Evolutionary conservation across 2,329 filamentous ascomycete species (phyloP), one percentile per base, ranked within the genome.

Genomic region (Fonsecaea pugnacius): DNA sequence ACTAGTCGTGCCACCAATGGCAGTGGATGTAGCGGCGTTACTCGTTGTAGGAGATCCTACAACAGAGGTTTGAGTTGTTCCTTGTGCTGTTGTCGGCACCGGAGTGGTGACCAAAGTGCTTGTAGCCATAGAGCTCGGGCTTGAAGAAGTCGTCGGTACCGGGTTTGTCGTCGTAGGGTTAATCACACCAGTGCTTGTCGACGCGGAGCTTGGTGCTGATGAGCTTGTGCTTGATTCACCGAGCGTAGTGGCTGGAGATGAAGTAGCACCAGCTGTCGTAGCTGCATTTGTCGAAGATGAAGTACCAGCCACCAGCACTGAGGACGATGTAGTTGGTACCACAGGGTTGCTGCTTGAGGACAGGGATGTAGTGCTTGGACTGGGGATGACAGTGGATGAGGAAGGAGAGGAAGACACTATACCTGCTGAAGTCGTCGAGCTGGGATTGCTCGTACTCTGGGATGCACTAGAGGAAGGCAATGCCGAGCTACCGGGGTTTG

Each of bases 391-490:
- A 56, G 56, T 66, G 36, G 63, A 63, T 21, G 50, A 55, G 59
- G 50, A 62, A 61, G 50, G 54, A 64, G 66, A 62, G 56, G 66
- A 64, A 60, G 60, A 58, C 56, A 66, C 66, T 62, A 58, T 68
- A 68, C 66, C 63, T 68, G 66, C 55, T 67, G 59, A 53, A 63
- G 65, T 64, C 62, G 58, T 62, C 33, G 61, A 63, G 53, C 50
- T 50, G 30, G 64, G 27, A 60, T 46, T 63, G 32, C 38, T 50
- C 46, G 58, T 57, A 64, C 51, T 38, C 33, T 40, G 58, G 60
- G 54, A 52, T 50, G 61, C 46, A 38, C 52, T 58, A 30, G 62
- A 55, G 6, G 32, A 27, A 51, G 57, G 43, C n/a, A 32, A 24
- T 30, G 27, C 30, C 38, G 40, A 48, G 10, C 24, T 32, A 33